phyloP scores from a whole-genome alignment of 2,329 filamentous ascomycete species.

The Teratosphaeria zuluensis region DNA sequence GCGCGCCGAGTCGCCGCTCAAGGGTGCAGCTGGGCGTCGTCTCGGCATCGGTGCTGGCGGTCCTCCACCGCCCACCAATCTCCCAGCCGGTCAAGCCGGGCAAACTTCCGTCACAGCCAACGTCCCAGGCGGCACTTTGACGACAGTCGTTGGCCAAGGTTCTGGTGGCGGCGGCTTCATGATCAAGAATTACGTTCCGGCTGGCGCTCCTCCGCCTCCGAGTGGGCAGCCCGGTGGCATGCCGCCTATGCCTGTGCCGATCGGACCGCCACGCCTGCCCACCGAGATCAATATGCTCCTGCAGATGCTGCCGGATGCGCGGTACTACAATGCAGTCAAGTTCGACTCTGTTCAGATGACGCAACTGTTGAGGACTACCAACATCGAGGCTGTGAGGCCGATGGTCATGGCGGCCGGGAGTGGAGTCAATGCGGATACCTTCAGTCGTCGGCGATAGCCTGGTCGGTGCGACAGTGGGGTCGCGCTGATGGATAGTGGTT shows the following conservation, averaged over 20 bases:
- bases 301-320: slow-evolving; percentile 63
- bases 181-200: slow-evolving; percentile 22
- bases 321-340: slow-evolving; percentile 60
- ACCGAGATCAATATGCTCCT: slow-evolving; percentile 60
- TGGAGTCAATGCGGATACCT: not conserved
- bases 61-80: not conserved
- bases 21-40: slow-evolving; percentile 81
- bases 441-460: not conserved
- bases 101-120: slow-evolving; percentile 3
- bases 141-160: slow-evolving; percentile 4
- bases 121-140: slow-evolving; percentile 5
- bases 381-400: slow-evolving; percentile 32
- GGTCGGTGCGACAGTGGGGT: not conserved
- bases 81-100: slow-evolving; percentile 24
- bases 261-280: slow-evolving; percentile 56
- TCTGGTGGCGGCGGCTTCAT: slow-evolving; percentile 21
- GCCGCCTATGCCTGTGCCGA: slow-evolving; percentile 17
- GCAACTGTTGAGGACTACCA: slow-evolving; percentile 58
- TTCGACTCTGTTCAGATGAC: slow-evolving; percentile 66
- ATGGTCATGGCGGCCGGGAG: slow-evolving; percentile 5
- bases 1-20: slow-evolving; percentile 84
- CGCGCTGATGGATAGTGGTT: not conserved
- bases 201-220: not conserved
- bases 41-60: slow-evolving; percentile 27
- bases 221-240: not conserved